Percentiles rank a stretch among this genome's conserved stretches.
These are phyloP conservation scores for Hirschfeldia incana DNA, from an alignment of 345 rosid genomes.

Conservation along the genomic window DNA sequence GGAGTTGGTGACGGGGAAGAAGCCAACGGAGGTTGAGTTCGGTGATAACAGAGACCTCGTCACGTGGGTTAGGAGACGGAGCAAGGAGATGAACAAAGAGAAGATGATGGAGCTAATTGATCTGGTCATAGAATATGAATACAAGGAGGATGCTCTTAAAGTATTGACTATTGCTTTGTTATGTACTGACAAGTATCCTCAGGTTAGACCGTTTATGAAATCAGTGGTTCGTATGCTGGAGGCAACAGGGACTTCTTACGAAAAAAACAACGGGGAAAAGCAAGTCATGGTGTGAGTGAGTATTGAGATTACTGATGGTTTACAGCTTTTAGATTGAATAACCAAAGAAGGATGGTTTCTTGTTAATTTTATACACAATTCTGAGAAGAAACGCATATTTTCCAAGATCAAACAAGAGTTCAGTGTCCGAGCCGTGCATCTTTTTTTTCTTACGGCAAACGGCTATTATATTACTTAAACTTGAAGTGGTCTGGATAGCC, in stretches of 20 bases:
- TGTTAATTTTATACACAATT: not conserved
- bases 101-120: conserved; percentile 51
- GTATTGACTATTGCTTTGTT: conserved; percentile 60
- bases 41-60: conserved; percentile 76
- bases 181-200: conserved; percentile 66
- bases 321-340: conserved; percentile 4
- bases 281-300: not conserved
- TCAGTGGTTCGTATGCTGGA: conserved; percentile 80
- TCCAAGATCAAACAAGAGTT: not conserved
- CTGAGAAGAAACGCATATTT: not conserved
- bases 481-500: too few species aligned
- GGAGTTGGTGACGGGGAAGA: conserved; percentile 83
- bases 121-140: conserved; percentile 41
- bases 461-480: too few species aligned
- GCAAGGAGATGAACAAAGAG: conserved; percentile 42
- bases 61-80: conserved; percentile 52
- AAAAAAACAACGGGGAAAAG: conserved; percentile 1
- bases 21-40: conserved; percentile 61
- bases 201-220: conserved; percentile 71
- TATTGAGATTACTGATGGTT: conserved; percentile 16
- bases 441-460: too few species aligned
- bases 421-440: too few species aligned
- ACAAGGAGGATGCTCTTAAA: conserved; percentile 55
- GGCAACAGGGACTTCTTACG: conserved; percentile 50
- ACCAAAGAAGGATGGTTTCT: not conserved